Conservation (phyloP, 257 asterid species). For the Ehretia macrophylla region DNA sequence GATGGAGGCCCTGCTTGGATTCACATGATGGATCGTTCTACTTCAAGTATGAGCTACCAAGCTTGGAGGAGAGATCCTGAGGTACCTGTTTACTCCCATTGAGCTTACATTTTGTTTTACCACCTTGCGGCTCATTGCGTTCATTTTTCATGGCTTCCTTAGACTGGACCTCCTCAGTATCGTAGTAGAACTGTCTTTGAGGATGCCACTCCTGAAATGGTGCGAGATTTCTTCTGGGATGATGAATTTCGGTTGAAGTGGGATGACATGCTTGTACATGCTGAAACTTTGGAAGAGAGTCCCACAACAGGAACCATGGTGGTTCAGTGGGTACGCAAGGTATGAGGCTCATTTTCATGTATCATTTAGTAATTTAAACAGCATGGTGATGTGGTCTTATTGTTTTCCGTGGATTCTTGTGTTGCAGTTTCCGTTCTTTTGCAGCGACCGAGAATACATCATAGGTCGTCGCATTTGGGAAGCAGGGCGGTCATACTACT, state of each 20-base stretch:
- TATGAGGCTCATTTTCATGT: conserved; percentile 17
- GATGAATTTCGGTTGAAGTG: conserved; percentile 76
- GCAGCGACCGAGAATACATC: conserved; percentile 83
- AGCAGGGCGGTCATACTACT: conserved; percentile 46
- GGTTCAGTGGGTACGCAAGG: conserved; percentile 95
- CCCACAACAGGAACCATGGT: conserved; percentile 67
- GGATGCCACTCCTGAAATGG: conserved; percentile 87
- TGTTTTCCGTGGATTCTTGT: conserved; percentile 8
- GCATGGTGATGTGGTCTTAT: neutral
- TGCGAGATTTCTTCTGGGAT: conserved; percentile 94
- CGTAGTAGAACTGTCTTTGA: conserved; percentile 82
- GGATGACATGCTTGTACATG: conserved; percentile 89
- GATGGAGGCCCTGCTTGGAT: conserved; percentile 87
- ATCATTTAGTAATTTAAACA: neutral
- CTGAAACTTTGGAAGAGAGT: conserved; percentile 68
- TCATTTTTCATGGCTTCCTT: conserved; percentile 9
- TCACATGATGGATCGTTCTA: conserved; percentile 78
- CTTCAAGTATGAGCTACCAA: conserved; percentile 68
- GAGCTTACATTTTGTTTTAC: too few species aligned
- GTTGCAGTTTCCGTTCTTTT: conserved; percentile 84
- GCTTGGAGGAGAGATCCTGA: conserved; percentile 95
- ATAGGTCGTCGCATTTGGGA: conserved; percentile 80
- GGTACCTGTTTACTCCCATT: conserved; percentile 27
- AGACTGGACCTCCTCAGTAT: conserved; percentile 91
- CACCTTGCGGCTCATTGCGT: too few species aligned